Base-by-base conservation (phyloP, 1,284 basidiomycete genomes). In the Blastosporella zonata region DNA sequence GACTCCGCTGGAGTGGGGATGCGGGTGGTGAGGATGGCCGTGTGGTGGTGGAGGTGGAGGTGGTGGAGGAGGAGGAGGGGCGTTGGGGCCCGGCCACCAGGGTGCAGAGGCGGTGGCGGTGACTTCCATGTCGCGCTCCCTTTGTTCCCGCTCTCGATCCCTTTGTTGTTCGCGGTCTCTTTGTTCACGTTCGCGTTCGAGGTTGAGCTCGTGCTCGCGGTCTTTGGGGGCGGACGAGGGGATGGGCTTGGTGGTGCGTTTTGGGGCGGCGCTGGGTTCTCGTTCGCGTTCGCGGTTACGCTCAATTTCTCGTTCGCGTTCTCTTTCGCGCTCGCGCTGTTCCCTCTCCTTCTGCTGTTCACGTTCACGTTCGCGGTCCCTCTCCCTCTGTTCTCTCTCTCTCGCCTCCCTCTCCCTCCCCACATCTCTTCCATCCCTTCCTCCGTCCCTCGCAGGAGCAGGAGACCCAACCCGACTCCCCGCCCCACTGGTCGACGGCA, bases 261-360 rank as follows among this genome's bases (percentile, higher is more conserved):
- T 35, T 20, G 34, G 17, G 3, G 34, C 15, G 6, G n/a, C 15
- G 15, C 15, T 18, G 34, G 12, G 17, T 7, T 39, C 38, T 6
- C 59, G 47, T 10, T 53, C 27, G 4, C 59, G 37, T 34, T 35
- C 33, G 33, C 41, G 25, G 18, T 47, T 36, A 9, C 37, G 25
- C 36, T 47, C 34, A n/a, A n/a, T n/a, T n/a, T 23, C n/a, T 13
- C 15, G 18, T 12, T 46, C 44, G 6, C 31, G 15, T n/a, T 46
- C 33, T 27, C 36, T 33, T 61, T 27, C 31, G 49, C 49, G 36
- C 18, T 43, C 43, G 21, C 49, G 46, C n/a, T 59, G 51, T 50
- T 58, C 49, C 45, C 49, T 39, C 57, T 27, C 59, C 57, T 42
- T 62, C 55, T 43, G 57, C 48, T 10, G 33, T 12, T 48, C 44